Evolutionary conservation across 23 red algal genomes (phyloP).

Genomic region (Gracilaria gracilis): DNA sequence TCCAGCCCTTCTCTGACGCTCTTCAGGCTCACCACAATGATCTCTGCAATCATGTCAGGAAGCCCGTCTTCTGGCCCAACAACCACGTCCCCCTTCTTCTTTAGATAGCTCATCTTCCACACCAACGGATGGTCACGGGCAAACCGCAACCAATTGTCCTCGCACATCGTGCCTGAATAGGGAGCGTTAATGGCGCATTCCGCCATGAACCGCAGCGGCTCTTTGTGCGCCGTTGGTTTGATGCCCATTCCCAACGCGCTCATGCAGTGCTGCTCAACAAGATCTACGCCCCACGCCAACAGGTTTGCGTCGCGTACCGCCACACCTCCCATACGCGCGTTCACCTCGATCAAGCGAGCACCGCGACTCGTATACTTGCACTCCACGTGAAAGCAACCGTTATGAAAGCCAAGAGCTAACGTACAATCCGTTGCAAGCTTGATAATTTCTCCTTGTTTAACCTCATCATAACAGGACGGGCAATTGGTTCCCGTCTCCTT

Average conservation of each 20-base stretch:
- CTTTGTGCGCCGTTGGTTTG: conserved; percentile 53
- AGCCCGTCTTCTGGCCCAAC: conserved; percentile 85
- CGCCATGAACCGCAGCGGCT: conserved; percentile 74
- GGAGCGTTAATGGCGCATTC: conserved; percentile 92
- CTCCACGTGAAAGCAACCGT: conserved; percentile 94
- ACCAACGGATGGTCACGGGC: conserved; percentile 42
- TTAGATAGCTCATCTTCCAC: conserved; percentile 72
- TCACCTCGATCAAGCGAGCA: conserved; percentile 97
- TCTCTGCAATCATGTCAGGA: conserved; percentile 90
- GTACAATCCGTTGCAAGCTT: conserved; percentile 69
- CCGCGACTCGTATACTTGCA: conserved; percentile 92
- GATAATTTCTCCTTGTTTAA: conserved; percentile 84
- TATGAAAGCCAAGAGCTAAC: conserved; percentile 81
- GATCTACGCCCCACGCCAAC: conserved; percentile 93
- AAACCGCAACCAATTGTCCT: conserved; percentile 80
- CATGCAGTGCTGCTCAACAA: conserved; percentile 99
- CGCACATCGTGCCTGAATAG: conserved; percentile 79
- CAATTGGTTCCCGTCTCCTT: conserved; percentile 95
- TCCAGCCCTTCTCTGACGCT: neutral
- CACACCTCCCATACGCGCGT: conserved; percentile 98
- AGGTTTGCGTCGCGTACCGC: conserved; percentile 88
- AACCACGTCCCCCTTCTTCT: conserved; percentile 78
- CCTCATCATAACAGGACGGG: conserved; percentile 84
- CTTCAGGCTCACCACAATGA: conserved; percentile 49
- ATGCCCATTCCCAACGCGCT: conserved; percentile 82